These are phyloP conservation scores for Candida mattraensis DNA, from an alignment of 805 yeast species.

Conservation along the genomic window DNA sequence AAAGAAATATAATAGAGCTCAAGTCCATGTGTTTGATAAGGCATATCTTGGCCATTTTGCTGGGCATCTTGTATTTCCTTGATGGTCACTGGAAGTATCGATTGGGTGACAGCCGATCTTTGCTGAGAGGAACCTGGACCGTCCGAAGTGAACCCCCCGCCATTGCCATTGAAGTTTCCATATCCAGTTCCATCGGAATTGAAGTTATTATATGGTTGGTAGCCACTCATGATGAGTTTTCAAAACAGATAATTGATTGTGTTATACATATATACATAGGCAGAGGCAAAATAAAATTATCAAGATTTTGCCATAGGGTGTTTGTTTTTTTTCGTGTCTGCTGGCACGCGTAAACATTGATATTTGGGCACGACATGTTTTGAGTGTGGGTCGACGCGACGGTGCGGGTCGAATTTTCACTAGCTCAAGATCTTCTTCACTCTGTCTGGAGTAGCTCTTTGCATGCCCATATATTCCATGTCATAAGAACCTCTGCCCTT, in stretches of 20 bases:
- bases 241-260: too few species aligned
- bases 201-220: slow-evolving; percentile 39
- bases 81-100: slow-evolving; percentile 67
- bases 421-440: slow-evolving; percentile 35
- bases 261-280: background rate
- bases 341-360: background rate
- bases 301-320: slow-evolving; percentile 3
- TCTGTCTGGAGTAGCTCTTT: slow-evolving; percentile 57
- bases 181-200: slow-evolving; percentile 38
- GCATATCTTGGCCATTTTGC: slow-evolving; percentile 66
- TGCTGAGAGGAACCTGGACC: slow-evolving; percentile 22
- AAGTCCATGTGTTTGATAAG: slow-evolving; percentile 56
- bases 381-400: too few species aligned
- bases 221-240: slow-evolving; percentile 25
- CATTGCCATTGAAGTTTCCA: slow-evolving; percentile 29
- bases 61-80: slow-evolving; percentile 66
- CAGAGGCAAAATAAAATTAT: slow-evolving; percentile 7
- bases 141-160: slow-evolving; percentile 34
- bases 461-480: slow-evolving; percentile 77
- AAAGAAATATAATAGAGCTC: slow-evolving; percentile 63
- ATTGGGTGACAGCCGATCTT: slow-evolving; percentile 32
- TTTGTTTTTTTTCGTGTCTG: slow-evolving; percentile 7
- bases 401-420: slow-evolving; percentile 10
- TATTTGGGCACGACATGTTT: too few species aligned
- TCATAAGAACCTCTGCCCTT: slow-evolving; percentile 86